phyloP scores from a whole-genome alignment of 768 basidiomycete species.

The Pulveroboletus sp. region DNA sequence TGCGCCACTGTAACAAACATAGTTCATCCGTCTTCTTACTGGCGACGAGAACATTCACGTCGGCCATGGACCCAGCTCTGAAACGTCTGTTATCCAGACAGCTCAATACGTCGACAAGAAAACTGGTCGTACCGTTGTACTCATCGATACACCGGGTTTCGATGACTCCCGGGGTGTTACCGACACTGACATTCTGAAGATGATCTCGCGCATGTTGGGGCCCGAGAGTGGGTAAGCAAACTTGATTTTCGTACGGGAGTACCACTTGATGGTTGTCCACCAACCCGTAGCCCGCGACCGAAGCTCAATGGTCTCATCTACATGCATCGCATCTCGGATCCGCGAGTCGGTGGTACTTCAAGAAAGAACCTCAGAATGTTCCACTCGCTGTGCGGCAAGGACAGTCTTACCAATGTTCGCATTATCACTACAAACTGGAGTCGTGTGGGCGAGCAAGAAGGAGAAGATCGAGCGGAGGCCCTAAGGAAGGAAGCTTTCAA shows the following conservation, averaged over 20 bases:
- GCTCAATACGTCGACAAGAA: background rate
- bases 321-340: background rate
- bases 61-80: background rate
- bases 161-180: background rate
- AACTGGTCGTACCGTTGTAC: background rate
- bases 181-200: background rate
- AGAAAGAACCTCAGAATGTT: background rate
- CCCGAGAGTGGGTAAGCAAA: too few relatives aligned
- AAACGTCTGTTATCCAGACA: background rate
- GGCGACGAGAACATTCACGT: background rate
- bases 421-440: background rate
- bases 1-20: too few relatives aligned
- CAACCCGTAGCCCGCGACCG: background rate
- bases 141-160: background rate
- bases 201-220: background rate
- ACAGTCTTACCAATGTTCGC: background rate
- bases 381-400: background rate
- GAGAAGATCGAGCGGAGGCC: background rate
- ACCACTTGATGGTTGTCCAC: too few relatives aligned
- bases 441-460: background rate
- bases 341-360: background rate
- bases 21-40: background rate
- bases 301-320: background rate
- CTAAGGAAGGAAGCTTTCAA: background rate
- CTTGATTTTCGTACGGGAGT: too few relatives aligned